These are phyloP conservation scores for Aristolochia californica DNA, from an alignment of 164 flowering plant genomes.

Conservation along the genomic window DNA sequence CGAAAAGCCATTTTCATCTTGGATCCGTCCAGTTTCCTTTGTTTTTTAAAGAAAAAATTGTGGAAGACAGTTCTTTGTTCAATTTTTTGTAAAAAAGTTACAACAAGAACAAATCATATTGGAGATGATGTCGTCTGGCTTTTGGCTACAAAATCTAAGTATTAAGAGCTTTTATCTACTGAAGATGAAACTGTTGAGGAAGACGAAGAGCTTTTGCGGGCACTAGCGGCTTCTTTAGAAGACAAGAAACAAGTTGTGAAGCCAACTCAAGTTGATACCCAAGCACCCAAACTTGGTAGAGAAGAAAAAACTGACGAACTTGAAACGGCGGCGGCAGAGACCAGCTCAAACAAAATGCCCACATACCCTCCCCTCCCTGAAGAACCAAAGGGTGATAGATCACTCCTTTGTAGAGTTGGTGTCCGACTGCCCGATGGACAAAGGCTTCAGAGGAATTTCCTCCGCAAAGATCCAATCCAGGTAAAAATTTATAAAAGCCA, in stretches of 20 bases:
- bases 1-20: too few species aligned
- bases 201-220: slow-evolving; percentile 39
- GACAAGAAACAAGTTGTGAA: slow-evolving; percentile 15
- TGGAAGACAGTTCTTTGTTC: neutral
- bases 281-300: neutral
- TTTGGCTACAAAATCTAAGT: neutral
- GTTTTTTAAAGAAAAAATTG: too few species aligned
- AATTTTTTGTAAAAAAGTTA: neutral
- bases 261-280: slow-evolving; percentile 11
- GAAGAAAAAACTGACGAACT: slow-evolving; percentile 13
- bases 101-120: too few species aligned
- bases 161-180: neutral
- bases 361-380: slow-evolving; percentile 75
- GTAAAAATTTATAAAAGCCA: slow-evolving; percentile 18
- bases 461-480: slow-evolving; percentile 76
- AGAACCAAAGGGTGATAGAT: slow-evolving; percentile 77
- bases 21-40: too few species aligned
- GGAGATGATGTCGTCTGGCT: too few species aligned
- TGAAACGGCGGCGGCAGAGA: slow-evolving; percentile 16
- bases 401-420: slow-evolving; percentile 77
- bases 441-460: slow-evolving; percentile 75
- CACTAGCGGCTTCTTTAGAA: slow-evolving; percentile 57
- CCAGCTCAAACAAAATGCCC: slow-evolving; percentile 18
- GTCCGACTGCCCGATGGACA: slow-evolving; percentile 92
- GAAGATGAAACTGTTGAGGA: slow-evolving; percentile 18